Base-by-base conservation (phyloP, 352 stramenopile genomes). In the Peronospora farinosa region DNA sequence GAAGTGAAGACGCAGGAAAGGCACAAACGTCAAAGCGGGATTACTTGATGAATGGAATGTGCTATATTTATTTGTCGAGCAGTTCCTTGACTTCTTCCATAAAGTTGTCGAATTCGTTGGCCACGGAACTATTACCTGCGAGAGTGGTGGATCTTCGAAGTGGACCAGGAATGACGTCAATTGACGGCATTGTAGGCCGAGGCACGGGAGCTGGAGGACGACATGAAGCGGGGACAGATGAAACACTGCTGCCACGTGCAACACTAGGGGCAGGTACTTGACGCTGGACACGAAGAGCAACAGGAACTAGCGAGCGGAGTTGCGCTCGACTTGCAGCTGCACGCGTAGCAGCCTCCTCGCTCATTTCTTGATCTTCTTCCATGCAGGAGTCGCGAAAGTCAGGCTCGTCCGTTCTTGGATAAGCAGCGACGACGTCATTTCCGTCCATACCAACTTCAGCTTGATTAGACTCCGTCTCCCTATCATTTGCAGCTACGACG, bases 61-160 rank as follows among this genome's bases (percentile, higher is more conserved):
- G 51, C 41, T 58, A 63, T 40, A 50, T 52, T 37, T 27, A 4
- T 27, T 4, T 0, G 23, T 63, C 67, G 15, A 75, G 37, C 41
- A 72, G 21, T 8, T 60, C 63, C 27, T 81, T 72, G 42, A 85
- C 72, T 43, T 88, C 74, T n/a, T 84, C 65, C 65, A 88, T 85
- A 60, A 88, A 88, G 13, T 68, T 59, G 31, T 86, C 74, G 28
- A 82, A 86, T 40, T 85, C 72, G 25, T 68, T 78, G 0, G 74
- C 78, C 7, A 73, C 64, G 2, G 72, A 78, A 1, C 12, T 47
- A 4, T 37, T 56, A 16, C 11, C 3, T 23, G 46, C n/a, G 10
- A 40, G 27, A 23, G 54, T 45, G 19, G 19, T 47, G 7, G 36
- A 15, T 25, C 30, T 27, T 27, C 35, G 37, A 40, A 40, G 41